phyloP scores from a whole-genome alignment of 805 yeast species.

The Kluyveromyces wickerhamii region DNA sequence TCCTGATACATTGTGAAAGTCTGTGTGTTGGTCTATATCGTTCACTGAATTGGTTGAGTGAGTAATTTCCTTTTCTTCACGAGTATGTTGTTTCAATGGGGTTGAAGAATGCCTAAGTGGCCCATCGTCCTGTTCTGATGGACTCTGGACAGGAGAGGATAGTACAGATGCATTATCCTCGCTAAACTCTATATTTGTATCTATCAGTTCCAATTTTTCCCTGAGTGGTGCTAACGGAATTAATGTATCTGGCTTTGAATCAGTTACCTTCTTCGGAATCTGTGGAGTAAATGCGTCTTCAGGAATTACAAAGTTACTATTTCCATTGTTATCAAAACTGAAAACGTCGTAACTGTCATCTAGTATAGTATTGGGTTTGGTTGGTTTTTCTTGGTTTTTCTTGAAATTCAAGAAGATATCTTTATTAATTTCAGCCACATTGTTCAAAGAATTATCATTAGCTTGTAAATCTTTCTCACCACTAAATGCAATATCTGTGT shows the following conservation, averaged over 20 bases:
- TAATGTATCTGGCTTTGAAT: too few relatives aligned
- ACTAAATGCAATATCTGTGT: not conserved
- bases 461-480: not conserved
- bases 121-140: not conserved
- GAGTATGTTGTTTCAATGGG: not conserved
- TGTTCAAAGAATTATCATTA: not conserved
- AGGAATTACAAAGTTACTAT: slow-evolving; percentile 22
- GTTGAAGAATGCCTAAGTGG: slow-evolving; percentile 1
- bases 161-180: not conserved
- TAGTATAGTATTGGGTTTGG: slow-evolving; percentile 22
- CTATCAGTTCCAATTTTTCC: slow-evolving; percentile 4
- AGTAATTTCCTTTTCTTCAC: too few relatives aligned
- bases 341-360: slow-evolving; percentile 28
- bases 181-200: slow-evolving; percentile 3
- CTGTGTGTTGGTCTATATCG: too few relatives aligned
- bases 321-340: slow-evolving; percentile 25
- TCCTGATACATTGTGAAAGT: too few relatives aligned
- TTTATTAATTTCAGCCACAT: slow-evolving; percentile 6
- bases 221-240: not conserved
- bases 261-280: not conserved
- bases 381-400: slow-evolving; percentile 1
- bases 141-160: slow-evolving; percentile 3
- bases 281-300: slow-evolving; percentile 7
- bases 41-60: too few relatives aligned
- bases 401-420: slow-evolving; percentile 11